phyloP scores from a whole-genome alignment of 106 monocot genomes.

The Chionographis japonica region DNA sequence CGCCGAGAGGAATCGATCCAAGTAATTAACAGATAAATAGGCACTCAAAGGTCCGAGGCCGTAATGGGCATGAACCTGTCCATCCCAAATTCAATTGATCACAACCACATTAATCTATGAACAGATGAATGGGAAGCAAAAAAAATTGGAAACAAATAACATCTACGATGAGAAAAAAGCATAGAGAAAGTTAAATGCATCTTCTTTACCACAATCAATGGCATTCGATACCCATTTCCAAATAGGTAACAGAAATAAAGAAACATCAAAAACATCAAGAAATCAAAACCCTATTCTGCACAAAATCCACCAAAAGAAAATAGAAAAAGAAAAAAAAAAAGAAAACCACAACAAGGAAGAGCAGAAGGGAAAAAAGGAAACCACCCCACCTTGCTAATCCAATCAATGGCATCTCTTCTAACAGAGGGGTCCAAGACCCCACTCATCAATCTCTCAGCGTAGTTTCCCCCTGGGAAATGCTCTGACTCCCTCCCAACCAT shows the following conservation, averaged over 20 bases:
- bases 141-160: not conserved
- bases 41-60: conserved; percentile 62
- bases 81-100: not conserved
- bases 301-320: not conserved
- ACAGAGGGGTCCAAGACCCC: conserved; percentile 58
- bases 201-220: conserved; percentile 9
- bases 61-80: conserved; percentile 73
- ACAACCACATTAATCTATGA: not conserved
- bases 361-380: not conserved
- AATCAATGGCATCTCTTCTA: conserved; percentile 85
- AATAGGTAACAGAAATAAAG: not conserved
- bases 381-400: conserved; percentile 76
- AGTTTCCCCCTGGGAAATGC: conserved; percentile 65
- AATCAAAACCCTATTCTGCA: not conserved
- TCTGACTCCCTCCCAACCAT: conserved; percentile 49
- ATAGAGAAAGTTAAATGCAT: not conserved
- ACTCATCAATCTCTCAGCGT: conserved; percentile 41
- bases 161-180: not conserved
- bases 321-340: not conserved
- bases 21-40: conserved; percentile 76
- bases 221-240: not conserved
- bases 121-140: not conserved
- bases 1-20: conserved; percentile 78
- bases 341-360: not conserved
- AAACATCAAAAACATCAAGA: not conserved